Base-by-base conservation (phyloP, 192 early-diverging fungal genomes). In the Mortierella hygrophila region DNA sequence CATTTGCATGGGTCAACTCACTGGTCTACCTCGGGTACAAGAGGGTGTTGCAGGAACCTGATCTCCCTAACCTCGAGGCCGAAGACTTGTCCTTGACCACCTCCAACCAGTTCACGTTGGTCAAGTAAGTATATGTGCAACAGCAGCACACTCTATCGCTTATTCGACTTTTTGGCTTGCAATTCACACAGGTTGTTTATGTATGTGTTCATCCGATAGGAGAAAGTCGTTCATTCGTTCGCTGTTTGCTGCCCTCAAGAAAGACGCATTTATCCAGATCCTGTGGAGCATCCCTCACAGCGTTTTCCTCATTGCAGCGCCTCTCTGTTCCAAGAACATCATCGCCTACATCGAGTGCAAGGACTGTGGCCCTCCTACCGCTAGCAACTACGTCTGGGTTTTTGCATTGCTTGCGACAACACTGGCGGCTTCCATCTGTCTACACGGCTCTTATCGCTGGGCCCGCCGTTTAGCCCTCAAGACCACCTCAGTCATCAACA, bases 381-480 rank as follows among this genome's bases (percentile, higher is more conserved):
- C 57, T 15, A 42, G 55, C 9, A 52, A 76, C 3, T 96, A 91
- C 65, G 68, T 91, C n/a, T 93, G 91, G 77, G 93, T 93, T 0
- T 76, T 94, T 37, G 91, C 90, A 18, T 68, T 96, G 47, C 84
- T 94, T 47, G 9, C 92, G 26, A 82, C 85, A 5, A 77, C 80
- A 13, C 35, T 79, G 2, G 70, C 87, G 11, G 89, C 90, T 10
- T 90, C 92, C 37, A 35, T 88, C 6, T 47, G 88, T 13, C 46
- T 83, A 6, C 90, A 92, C 72, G 90, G 91, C 77, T 81, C 88
- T 6, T 81, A 94, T 29, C 93, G 91, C 80, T 91, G 90, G 47
- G 94, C 94, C 40, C 90, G 95, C 9, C 89, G 90, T 26, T 72
- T 95, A 8, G 88, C 90, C 65, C 80, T 95, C 69, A 92, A 92